Conservation (phyloP, 2,329 filamentous ascomycete genomes). For the Atkinsonella hypoxylon region DNA sequence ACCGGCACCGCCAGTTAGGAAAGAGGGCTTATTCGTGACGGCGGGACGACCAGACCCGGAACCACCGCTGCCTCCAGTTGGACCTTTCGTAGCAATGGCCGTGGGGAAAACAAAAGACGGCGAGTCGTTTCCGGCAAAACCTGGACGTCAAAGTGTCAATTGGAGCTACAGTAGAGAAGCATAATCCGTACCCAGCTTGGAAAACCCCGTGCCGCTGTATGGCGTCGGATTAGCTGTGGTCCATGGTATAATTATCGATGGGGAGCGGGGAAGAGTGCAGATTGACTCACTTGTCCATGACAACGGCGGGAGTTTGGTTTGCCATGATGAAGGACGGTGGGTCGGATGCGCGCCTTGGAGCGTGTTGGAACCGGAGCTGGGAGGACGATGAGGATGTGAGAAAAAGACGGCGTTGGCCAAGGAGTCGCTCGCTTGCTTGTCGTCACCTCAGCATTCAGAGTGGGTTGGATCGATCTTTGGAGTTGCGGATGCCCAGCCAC, state of each 20-base stretch:
- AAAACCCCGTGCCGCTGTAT: slow-evolving; percentile 92
- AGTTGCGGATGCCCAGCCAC: neutral
- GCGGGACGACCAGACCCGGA: slow-evolving; percentile 80
- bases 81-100: slow-evolving; percentile 89
- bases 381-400: slow-evolving; percentile 4
- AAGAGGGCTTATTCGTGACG: slow-evolving; percentile 90
- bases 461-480: slow-evolving; percentile 6
- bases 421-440: slow-evolving; percentile 6
- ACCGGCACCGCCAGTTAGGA: slow-evolving; percentile 82
- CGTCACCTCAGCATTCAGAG: slow-evolving; percentile 8
- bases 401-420: slow-evolving; percentile 1
- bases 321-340: slow-evolving; percentile 52
- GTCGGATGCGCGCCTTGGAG: slow-evolving; percentile 11
- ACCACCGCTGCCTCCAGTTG: slow-evolving; percentile 55
- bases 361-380: neutral
- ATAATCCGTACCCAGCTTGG: slow-evolving; percentile 72
- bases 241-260: slow-evolving; percentile 13
- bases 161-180: slow-evolving; percentile 4
- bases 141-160: slow-evolving; percentile 33
- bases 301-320: slow-evolving; percentile 98
- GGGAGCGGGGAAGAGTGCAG: slow-evolving; percentile 20
- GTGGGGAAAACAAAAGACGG: slow-evolving; percentile 99
- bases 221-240: slow-evolving; percentile 20
- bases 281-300: slow-evolving; percentile 99
- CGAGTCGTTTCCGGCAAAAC: slow-evolving; percentile 98